These are phyloP conservation scores for Candida bentonensis DNA, from an alignment of 805 yeast genomes.

Conservation along the genomic window DNA sequence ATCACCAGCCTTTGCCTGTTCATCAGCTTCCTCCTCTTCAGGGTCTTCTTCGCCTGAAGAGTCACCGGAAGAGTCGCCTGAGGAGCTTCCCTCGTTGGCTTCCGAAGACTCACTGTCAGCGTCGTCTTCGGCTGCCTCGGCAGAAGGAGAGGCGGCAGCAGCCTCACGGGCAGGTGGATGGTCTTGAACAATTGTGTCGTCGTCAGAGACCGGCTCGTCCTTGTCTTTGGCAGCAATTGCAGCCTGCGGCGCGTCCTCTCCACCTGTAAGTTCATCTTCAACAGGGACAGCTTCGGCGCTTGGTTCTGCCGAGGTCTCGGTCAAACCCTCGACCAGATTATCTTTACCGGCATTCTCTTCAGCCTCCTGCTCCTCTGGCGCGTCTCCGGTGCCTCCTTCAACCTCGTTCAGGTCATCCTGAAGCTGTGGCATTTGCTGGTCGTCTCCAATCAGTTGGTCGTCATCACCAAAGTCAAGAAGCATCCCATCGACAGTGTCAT, in stretches of 20 bases:
- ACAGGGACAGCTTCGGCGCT: background rate
- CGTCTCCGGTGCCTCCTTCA: no score
- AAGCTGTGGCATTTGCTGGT: no score
- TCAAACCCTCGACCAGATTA: constrained; percentile 2
- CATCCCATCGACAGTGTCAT: background rate
- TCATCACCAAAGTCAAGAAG: background rate
- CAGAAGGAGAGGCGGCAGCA: background rate
- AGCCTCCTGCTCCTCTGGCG: constrained; percentile 2
- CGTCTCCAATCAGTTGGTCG: background rate
- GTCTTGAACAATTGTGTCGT: background rate
- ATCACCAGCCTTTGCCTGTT: constrained; percentile 3
- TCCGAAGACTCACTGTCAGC: constrained; percentile 7
- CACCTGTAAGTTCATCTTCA: background rate
- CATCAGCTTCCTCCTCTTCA: constrained; percentile 10
- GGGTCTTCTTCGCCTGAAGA: constrained; percentile 2
- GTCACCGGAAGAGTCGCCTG: background rate
- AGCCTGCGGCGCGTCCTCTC: constrained; percentile 3
- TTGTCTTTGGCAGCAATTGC: constrained; percentile 7
- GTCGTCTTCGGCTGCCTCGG: constrained; percentile 6
- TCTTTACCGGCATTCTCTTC: constrained; percentile 6
- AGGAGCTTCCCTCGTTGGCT: constrained; percentile 5
- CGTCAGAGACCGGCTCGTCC: constrained; percentile 5
- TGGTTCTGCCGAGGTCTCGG: constrained; percentile 1
- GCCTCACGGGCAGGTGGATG: background rate
- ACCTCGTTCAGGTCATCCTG: no score